Evolutionary conservation across 257 asterid genomes (phyloP), one percentile per base, ranked within the genome.

Genomic region (Ajuga chamaepitys): DNA sequence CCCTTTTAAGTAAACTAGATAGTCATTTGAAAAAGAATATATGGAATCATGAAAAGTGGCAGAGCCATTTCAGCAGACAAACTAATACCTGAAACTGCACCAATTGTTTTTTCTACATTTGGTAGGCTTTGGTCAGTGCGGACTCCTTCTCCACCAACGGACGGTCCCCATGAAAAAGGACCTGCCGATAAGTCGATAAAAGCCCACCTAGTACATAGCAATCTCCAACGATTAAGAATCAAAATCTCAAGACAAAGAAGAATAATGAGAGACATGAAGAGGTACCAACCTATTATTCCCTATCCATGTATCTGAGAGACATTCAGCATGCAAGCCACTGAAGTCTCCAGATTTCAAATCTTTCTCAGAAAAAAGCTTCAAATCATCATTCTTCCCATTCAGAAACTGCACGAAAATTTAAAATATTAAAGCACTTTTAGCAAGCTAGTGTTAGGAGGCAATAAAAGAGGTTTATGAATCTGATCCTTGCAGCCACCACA

Each of bases 121-220:
- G 99, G 99, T 61, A 94, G 82, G 78, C 95, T 90, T 68, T 88
- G 84, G 75, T 86, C 96, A 26, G 95, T 90, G 47, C 99, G 97
- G 21, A 94, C 99, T 66, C 99, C 99, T 85, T 93, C 97, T 71
- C 99, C 97, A 52, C 97, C 99, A 6, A 94, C 99, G 20, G 96
- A 91, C 79, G 99, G 96, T 25, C 99, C 99, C 99, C 99, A 94
- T 14, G 95, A 77, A 73, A 94, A 94, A 78, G 99, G 95, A 42
- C 99, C 97, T 0, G 97, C 97, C 62, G 88, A 81, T 84, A 94
- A 85, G 81, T 94, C 99, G 24, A 90, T 75, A 66, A 94, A 88
- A 6, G 97, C 99, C 99, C 99, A 94, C 88, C 99, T 94, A 75
- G 73, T 70, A 54, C 34, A 80, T 40, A 72, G 30, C 55, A 68